phyloP scores from a whole-genome alignment of 78 protist species.

The Bigelowiella natans region DNA sequence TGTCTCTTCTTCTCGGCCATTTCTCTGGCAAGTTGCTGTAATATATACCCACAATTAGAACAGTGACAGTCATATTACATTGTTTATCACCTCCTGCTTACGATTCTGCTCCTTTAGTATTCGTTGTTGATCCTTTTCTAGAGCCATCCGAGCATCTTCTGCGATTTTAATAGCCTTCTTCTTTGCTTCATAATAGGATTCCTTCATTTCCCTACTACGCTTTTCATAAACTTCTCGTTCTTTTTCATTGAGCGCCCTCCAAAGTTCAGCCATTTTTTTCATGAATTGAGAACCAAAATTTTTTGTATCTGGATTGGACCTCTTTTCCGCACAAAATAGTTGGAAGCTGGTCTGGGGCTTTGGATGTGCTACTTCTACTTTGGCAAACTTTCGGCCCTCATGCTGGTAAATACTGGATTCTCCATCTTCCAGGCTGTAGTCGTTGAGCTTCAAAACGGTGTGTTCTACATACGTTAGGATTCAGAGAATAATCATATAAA shows the following conservation, averaged over 20 bases:
- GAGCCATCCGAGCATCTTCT: not conserved
- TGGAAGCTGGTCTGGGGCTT: too few relatives aligned
- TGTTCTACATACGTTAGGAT: not conserved
- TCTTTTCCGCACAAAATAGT: too few relatives aligned
- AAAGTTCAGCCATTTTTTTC: too few relatives aligned
- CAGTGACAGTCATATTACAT: not conserved
- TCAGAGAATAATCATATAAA: not conserved
- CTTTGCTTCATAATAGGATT: not conserved
- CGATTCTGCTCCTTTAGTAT: not conserved
- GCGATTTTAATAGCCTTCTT: not conserved
- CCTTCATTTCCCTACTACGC: not conserved
- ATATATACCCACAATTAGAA: not conserved
- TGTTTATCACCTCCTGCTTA: not conserved
- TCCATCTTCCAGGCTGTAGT: slow-evolving; percentile 16
- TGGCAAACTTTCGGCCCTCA: not conserved
- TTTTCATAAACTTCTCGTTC: too few relatives aligned
- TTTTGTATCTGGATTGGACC: too few relatives aligned
- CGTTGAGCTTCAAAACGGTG: not conserved
- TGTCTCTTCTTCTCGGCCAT: not conserved
- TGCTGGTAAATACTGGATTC: slow-evolving; percentile 5
- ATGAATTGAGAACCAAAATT: too few relatives aligned
- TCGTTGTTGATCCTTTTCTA: too few relatives aligned
- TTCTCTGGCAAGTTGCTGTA: not conserved
- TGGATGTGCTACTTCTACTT: too few relatives aligned
- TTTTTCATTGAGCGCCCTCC: too few relatives aligned